These are phyloP conservation scores for bread wheat (Triticum aestivum) DNA, from an alignment of 176 grass and related monocot genomes.

Conservation along the genomic window IWGSC_CS_RefSeq_v2.1 NC_057801.1:568300568-568301067, in stretches of 20 bases:
- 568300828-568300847: conserved; percentile 90
- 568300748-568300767: conserved; percentile 96
- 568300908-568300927: background rate
- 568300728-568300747: conserved; percentile 95
- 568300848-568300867: conserved; percentile 54
- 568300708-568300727: conserved; percentile 92
- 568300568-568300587: conserved; percentile 88
- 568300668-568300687: conserved; percentile 77
- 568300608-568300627: background rate
- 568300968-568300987: conserved; percentile 83
- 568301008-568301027: no score
- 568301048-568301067: no score
- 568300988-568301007: conserved; percentile 42
- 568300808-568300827: conserved; percentile 87
- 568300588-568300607: conserved; percentile 90
- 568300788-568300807: conserved; percentile 69
- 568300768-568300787: conserved; percentile 93
- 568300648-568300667: background rate
- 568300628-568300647: no score
- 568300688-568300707: conserved; percentile 93
- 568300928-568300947: conserved; percentile 93
- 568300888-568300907: background rate
- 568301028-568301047: no score
- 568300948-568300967: conserved; percentile 81
- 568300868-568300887: conserved; percentile 93